phyloP scores from a whole-genome alignment of 805 yeast genomes.

The Cyberlindnera meyerae region DNA sequence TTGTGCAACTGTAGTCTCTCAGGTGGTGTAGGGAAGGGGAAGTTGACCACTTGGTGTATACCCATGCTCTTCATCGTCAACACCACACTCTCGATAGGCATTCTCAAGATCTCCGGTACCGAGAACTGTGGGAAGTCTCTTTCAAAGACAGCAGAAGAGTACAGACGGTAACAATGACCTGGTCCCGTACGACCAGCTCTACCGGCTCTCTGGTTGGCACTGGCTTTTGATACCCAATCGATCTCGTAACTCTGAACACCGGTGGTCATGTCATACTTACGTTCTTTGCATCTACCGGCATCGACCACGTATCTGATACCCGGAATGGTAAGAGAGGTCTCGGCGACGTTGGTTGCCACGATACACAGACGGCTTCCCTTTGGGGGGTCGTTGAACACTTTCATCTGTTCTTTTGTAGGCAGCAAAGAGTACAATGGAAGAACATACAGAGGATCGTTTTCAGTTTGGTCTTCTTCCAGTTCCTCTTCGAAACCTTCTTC shows the following conservation, averaged over 20 bases:
- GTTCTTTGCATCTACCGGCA: slow-evolving; percentile 89
- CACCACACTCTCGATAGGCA: slow-evolving; percentile 97
- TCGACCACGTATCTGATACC: slow-evolving; percentile 93
- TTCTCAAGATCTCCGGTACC: slow-evolving; percentile 83
- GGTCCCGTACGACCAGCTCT: slow-evolving; percentile 99
- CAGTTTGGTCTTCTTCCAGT: slow-evolving; percentile 64
- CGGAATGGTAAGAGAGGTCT: slow-evolving; percentile 94
- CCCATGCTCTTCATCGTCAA: slow-evolving; percentile 97
- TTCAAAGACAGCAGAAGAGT: slow-evolving; percentile 91
- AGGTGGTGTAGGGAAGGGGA: slow-evolving; percentile 97
- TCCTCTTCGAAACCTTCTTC: slow-evolving; percentile 67
- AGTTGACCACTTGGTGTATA: slow-evolving; percentile 80
- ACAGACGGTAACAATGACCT: slow-evolving; percentile 91
- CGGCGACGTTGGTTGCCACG: slow-evolving; percentile 97
- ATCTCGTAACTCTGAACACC: slow-evolving; percentile 92
- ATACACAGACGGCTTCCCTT: slow-evolving; percentile 81
- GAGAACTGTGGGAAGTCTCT: slow-evolving; percentile 79
- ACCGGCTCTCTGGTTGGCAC: slow-evolving; percentile 93
- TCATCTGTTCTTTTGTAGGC: slow-evolving; percentile 95
- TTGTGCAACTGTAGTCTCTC: slow-evolving; percentile 50
- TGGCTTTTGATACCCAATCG: slow-evolving; percentile 91
- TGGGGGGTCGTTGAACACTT: slow-evolving; percentile 84
- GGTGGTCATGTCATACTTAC: slow-evolving; percentile 72
- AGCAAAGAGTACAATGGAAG: slow-evolving; percentile 87
- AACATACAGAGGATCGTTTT: slow-evolving; percentile 77